Conservation (phyloP, 2,329 filamentous ascomycete species). For the Fusarium clavum region DNA sequence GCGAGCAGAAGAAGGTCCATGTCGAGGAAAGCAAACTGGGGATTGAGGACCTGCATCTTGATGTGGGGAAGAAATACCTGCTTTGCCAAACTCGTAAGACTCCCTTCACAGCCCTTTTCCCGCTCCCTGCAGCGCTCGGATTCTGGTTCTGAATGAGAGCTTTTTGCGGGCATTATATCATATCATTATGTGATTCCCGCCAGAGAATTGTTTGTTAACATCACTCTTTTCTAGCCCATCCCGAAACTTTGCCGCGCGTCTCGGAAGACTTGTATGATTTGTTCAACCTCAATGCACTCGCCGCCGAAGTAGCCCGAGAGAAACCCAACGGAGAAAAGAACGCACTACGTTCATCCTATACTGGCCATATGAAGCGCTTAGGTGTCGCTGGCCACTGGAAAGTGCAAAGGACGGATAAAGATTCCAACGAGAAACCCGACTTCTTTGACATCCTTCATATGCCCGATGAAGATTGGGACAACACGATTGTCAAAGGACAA, state of each 20-base stretch:
- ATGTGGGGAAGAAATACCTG: conserved; percentile 75
- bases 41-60: conserved; percentile 73
- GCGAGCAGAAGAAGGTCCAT: conserved; percentile 71
- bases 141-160: conserved; percentile 37
- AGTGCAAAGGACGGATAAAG: conserved; percentile 64
- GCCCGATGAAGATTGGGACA: conserved; percentile 69
- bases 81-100: conserved; percentile 75
- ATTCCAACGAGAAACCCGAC: conserved; percentile 58
- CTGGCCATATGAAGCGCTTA: conserved; percentile 74
- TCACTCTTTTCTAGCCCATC: conserved; percentile 60
- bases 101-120: conserved; percentile 58
- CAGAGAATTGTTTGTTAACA: conserved; percentile 58
- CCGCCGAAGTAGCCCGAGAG: conserved; percentile 70
- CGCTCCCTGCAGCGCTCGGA: conserved; percentile 44
- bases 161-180: conserved; percentile 36
- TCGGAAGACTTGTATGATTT: conserved; percentile 69
- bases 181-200: conserved; percentile 37
- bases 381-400: conserved; percentile 73
- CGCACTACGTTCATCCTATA: conserved; percentile 74
- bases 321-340: conserved; percentile 76
- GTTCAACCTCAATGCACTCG: conserved; percentile 67
- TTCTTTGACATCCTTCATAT: conserved; percentile 63
- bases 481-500: conserved; percentile 63
- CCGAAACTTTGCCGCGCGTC: conserved; percentile 59
- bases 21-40: conserved; percentile 70